Evolutionary conservation across 108 stramenopile species (phyloP).

Genomic region (Heterococcus sp.): DNA sequence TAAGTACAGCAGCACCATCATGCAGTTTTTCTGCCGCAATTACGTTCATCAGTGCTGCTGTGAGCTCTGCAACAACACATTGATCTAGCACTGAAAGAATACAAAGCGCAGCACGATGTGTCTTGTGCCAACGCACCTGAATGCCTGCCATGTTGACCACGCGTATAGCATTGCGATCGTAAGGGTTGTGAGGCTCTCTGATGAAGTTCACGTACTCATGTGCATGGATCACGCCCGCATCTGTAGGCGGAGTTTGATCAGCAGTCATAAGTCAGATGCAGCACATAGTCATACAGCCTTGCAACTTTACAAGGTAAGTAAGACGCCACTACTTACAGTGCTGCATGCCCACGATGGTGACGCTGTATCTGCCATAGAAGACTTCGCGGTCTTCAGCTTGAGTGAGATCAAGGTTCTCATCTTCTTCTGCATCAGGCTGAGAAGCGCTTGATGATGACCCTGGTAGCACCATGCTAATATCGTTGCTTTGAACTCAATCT

Average conservation of each 20-base stretch:
- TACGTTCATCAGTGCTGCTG: too few species aligned
- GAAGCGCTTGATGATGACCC: too few species aligned
- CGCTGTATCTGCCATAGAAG: neutral
- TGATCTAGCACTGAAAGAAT: too few species aligned
- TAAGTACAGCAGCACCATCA: too few species aligned
- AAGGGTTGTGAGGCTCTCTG: constrained; percentile 63
- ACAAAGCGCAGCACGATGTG: too few species aligned
- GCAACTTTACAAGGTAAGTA: too few species aligned
- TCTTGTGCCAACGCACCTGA: constrained; percentile 3
- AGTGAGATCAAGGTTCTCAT: neutral
- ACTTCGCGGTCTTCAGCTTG: neutral
- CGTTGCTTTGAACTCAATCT: neutral
- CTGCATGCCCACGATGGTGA: neutral
- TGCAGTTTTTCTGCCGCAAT: too few species aligned
- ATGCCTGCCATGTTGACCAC: constrained; percentile 57
- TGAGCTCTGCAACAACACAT: too few species aligned
- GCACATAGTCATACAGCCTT: too few species aligned
- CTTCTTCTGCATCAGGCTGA: neutral
- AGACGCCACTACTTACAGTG: too few species aligned
- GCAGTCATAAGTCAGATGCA: too few species aligned
- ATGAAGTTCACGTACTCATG: constrained; percentile 62
- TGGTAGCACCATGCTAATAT: neutral
- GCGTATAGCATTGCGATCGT: constrained; percentile 69
- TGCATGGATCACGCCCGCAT: constrained; percentile 62
- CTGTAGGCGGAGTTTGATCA: too few species aligned